Evolutionary conservation across 2,329 filamentous ascomycete species (phyloP).

Genomic region (Microcyclospora tardicrescens): DNA sequence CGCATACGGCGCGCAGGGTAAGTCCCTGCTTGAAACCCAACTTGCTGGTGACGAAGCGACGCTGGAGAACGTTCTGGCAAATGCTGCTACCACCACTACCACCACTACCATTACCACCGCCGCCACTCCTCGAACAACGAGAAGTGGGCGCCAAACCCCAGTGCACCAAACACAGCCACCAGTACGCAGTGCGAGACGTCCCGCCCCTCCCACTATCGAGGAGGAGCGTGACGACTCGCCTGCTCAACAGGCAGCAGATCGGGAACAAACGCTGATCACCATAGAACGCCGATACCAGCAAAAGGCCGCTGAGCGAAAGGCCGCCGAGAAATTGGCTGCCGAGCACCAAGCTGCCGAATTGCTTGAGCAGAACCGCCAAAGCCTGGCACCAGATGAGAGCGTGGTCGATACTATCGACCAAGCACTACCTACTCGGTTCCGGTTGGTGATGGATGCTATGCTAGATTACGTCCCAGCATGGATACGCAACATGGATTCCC

Average conservation of each 20-base stretch:
- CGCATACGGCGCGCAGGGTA: conserved; percentile 8
- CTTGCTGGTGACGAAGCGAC: conserved; percentile 1
- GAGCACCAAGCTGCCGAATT: no score
- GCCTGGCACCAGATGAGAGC: no score
- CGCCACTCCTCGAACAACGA: background rate
- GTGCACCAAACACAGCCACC: background rate
- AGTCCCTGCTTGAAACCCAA: conserved; percentile 3
- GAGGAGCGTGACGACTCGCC: background rate
- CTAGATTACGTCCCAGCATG: no score
- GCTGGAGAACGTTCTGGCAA: conserved; percentile 3
- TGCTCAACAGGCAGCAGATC: background rate
- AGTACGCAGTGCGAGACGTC: background rate
- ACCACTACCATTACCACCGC: background rate
- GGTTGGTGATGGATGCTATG: no score
- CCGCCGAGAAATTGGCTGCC: no score
- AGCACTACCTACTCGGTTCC: no score
- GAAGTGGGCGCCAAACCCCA: background rate
- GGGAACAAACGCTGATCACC: background rate
- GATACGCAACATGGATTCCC: no score
- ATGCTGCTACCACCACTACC: background rate
- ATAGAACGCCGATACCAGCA: background rate
- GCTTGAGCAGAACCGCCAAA: no score
- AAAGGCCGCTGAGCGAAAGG: no score
- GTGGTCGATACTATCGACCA: no score
- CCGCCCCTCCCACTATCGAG: background rate